A percentile compares a stretch with the other conserved stretches of the same genome.
These are phyloP conservation scores for Xanthoconium purpureum DNA, from an alignment of 768 basidiomycete species.

Conservation along the genomic window DNA sequence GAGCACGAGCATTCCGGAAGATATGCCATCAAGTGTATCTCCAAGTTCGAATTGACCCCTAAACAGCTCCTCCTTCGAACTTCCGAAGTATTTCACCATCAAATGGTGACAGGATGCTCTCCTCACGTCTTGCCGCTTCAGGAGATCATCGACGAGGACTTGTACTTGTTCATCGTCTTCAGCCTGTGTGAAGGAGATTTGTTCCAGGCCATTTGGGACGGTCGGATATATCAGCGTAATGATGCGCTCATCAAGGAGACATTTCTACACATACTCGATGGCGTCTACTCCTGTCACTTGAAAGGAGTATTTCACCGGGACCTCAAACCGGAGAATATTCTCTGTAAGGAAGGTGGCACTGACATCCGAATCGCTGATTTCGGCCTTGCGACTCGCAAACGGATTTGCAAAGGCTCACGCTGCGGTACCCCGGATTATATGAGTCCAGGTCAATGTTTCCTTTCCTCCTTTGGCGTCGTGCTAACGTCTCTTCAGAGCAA, in stretches of 20 bases:
- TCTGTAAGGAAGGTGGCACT: conserved; percentile 53
- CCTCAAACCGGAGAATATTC: conserved; percentile 82
- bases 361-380: conserved; percentile 72
- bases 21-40: conserved; percentile 77
- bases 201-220: conserved; percentile 66
- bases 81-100: conserved; percentile 66
- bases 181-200: conserved; percentile 63
- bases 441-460: conserved; percentile 56
- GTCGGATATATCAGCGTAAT: conserved; percentile 52
- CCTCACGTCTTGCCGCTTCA: conserved; percentile 69
- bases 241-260: conserved; percentile 59
- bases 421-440: conserved; percentile 65
- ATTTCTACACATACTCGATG: conserved; percentile 79
- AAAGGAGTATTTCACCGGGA: conserved; percentile 79
- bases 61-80: conserved; percentile 57
- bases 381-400: conserved; percentile 58
- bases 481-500: conserved; percentile 38
- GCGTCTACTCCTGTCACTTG: conserved; percentile 70
- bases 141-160: conserved; percentile 55
- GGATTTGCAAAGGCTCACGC: conserved; percentile 46
- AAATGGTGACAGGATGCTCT: conserved; percentile 46
- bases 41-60: conserved; percentile 51
- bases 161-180: conserved; percentile 65
- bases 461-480: background rate
- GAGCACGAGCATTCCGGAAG: conserved; percentile 37